These are phyloP conservation scores for Dictyostelium intermedium DNA, from an alignment of 78 protist species.

Conservation along the genomic window DNA sequence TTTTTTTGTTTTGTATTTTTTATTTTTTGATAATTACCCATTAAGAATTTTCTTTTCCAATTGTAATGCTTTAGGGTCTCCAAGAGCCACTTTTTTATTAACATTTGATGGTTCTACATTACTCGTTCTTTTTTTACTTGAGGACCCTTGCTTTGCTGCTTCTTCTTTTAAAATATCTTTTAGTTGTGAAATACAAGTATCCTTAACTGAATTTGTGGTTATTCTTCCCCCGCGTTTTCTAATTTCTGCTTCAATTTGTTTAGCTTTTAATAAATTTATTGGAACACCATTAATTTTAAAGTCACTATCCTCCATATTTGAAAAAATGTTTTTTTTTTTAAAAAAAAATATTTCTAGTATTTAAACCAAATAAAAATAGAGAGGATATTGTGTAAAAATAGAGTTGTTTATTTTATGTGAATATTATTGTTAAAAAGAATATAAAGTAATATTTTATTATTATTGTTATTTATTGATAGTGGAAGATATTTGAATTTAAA, in stretches of 20 bases:
- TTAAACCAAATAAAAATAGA: background rate
- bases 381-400: background rate
- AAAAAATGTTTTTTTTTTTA: background rate
- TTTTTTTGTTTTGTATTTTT: background rate
- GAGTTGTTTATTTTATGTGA: no score
- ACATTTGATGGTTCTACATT: background rate
- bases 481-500: background rate
- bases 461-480: background rate
- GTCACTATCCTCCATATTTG: background rate
- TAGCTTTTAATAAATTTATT: background rate
- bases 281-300: background rate
- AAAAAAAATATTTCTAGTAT: background rate
- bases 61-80: background rate
- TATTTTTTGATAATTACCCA: background rate
- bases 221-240: slow-evolving; percentile 1
- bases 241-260: background rate
- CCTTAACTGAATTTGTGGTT: background rate
- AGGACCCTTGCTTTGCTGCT: background rate
- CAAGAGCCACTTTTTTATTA: background rate
- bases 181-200: background rate
- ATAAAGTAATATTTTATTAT: no score
- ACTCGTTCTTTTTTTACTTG: background rate
- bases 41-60: slow-evolving; percentile 4
- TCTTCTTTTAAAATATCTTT: background rate
- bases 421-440: no score